Evolutionary conservation across 768 basidiomycete genomes (phyloP).

Genomic region (Lactarius deliciosus): DNA sequence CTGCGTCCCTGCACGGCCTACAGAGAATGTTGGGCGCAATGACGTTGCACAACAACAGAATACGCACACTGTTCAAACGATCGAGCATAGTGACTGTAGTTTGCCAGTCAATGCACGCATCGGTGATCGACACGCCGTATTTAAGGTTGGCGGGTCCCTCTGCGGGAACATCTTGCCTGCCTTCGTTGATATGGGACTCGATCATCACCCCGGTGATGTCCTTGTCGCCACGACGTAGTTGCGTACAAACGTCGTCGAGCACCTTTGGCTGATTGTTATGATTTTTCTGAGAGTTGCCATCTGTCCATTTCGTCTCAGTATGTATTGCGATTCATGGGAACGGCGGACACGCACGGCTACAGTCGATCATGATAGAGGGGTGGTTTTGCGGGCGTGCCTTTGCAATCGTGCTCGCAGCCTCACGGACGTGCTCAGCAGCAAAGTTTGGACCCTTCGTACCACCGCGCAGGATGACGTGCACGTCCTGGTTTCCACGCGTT

Average conservation of each 20-base stretch:
- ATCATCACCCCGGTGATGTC: slow-evolving; percentile 96
- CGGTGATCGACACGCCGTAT: slow-evolving; percentile 85
- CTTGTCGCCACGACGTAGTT: slow-evolving; percentile 66
- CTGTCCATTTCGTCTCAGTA: slow-evolving; percentile 39
- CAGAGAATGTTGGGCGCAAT: not conserved
- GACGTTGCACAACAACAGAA: not conserved
- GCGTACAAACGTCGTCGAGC: slow-evolving; percentile 64
- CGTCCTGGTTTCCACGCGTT: slow-evolving; percentile 62
- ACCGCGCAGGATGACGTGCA: slow-evolving; percentile 95
- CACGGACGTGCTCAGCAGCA: slow-evolving; percentile 65
- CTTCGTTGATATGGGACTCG: slow-evolving; percentile 90
- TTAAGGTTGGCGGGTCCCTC: slow-evolving; percentile 66
- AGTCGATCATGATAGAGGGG: slow-evolving; percentile 87
- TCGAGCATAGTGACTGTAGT: slow-evolving; percentile 74
- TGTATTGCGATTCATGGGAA: not conserved
- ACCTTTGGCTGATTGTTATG: slow-evolving; percentile 90
- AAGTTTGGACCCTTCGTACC: slow-evolving; percentile 92
- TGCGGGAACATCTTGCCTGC: slow-evolving; percentile 83
- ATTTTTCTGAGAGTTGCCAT: slow-evolving; percentile 96
- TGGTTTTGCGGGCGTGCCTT: slow-evolving; percentile 55
- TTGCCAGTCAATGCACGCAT: slow-evolving; percentile 89
- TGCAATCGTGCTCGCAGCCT: slow-evolving; percentile 58
- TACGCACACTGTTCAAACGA: slow-evolving; percentile 55
- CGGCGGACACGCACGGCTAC: slow-evolving; percentile 39
- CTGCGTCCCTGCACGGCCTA: slow-evolving; percentile 26